Base-by-base conservation (phyloP, 2,329 filamentous ascomycete species). In the Lecanicillium sp. region DNA sequence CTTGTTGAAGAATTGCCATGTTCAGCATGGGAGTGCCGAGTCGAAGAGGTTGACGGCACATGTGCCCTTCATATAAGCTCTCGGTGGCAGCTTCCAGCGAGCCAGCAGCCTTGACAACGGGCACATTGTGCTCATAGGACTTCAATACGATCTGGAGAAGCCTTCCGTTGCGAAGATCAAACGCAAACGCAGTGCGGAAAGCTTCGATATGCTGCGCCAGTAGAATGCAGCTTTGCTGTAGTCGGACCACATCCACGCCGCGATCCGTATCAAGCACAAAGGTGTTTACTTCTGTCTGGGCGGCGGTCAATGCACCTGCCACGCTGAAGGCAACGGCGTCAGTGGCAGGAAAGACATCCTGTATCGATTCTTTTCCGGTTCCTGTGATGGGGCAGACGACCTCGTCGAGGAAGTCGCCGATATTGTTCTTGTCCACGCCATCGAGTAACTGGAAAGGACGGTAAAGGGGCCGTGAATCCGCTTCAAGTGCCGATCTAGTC, bases 271-370 rank as follows among this genome's bases (percentile, higher is more conserved):
- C 46, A 38, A 49, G 38, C 12, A 43, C 38, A 38, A 49, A 43
- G 4, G 46, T 49, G 30, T 49, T 49, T 19, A 49, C 38, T 43
- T 49, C 46, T 19, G 33, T 32, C 39, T 49, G 46, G 14, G 46
- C 15, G 10, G 46, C 27, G 17, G 39, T 49, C 37, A 49, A 30
- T 27, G 46, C 46, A 4, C 46, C 46, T 21, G 23, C 46, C 15
- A 49, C 38, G 24, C 38, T 49, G 39, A 44, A 42, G 23, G 46
- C 39, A 42, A 44, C 46, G 30, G 46, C 46, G 23, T 49, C 46
- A 26, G 48, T 44, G 21, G 40, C 32, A 14, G 39, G 48, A 24
- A 50, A 50, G 21, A 36, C 41, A 26, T 50, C 48, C 19, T 23
- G 20, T 9, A 49, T 43, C 9, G 46, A 49, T 14, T 44, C 33